Evolutionary conservation across 352 stramenopile genomes (phyloP).

Genomic region (Globisporangium cystogenes): DNA sequence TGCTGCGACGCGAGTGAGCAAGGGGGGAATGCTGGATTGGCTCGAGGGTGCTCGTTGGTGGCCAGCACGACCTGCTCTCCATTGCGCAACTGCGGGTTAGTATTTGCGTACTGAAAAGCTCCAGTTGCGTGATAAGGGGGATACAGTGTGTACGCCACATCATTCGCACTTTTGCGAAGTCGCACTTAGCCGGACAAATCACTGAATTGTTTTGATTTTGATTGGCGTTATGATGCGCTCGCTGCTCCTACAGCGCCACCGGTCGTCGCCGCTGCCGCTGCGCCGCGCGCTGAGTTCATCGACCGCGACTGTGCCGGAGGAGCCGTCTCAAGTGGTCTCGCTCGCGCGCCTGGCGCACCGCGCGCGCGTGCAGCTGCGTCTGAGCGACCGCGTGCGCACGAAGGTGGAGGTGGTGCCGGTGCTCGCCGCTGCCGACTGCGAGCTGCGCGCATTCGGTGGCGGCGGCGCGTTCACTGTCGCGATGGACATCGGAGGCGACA

Average conservation of each 20-base stretch:
- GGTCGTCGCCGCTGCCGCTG: slow-evolving; percentile 1
- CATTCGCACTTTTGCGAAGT: background rate
- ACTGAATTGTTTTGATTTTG: background rate
- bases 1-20: no score
- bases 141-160: background rate
- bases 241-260: background rate
- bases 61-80: background rate
- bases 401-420: slow-evolving; percentile 45
- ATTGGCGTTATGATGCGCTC: background rate
- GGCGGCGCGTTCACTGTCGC: background rate
- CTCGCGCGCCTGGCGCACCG: slow-evolving; percentile 36
- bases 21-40: background rate
- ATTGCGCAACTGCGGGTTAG: background rate
- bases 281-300: background rate
- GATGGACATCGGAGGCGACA: slow-evolving; percentile 24
- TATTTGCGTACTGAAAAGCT: background rate
- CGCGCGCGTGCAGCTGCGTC: slow-evolving; percentile 34
- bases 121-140: background rate
- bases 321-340: slow-evolving; percentile 18
- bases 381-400: slow-evolving; percentile 24
- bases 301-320: background rate
- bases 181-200: background rate
- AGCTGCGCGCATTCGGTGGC: slow-evolving; percentile 20
- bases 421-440: slow-evolving; percentile 42
- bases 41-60: background rate